Percentiles rank a stretch among this genome's conserved stretches.
phyloP scores from a whole-genome alignment of 192 early-diverging fungal species.

The Anaeromyces robustus region DNA sequence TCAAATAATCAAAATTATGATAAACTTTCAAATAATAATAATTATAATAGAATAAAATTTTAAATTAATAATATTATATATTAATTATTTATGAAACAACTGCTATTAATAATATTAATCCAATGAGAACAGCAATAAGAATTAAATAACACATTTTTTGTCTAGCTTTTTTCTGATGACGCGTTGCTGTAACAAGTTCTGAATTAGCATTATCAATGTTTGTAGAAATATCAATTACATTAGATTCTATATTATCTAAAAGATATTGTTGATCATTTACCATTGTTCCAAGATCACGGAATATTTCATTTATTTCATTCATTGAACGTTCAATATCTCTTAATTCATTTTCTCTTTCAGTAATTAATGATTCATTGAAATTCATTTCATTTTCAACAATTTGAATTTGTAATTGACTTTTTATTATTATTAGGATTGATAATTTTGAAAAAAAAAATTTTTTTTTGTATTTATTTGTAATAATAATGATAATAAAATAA shows the following conservation, averaged over 20 bases:
- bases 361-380: constrained; percentile 86
- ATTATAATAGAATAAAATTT: too few relatives aligned
- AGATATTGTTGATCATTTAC: constrained; percentile 94
- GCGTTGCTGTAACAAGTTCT: constrained; percentile 63
- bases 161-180: constrained; percentile 58
- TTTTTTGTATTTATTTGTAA: too few relatives aligned
- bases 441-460: too few relatives aligned
- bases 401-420: constrained; percentile 19
- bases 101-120: background rate
- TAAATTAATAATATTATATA: too few relatives aligned
- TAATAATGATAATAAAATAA: too few relatives aligned
- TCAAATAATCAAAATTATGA: too few relatives aligned
- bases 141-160: background rate
- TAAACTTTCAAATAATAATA: too few relatives aligned
- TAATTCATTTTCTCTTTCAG: constrained; percentile 85
- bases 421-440: too few relatives aligned
- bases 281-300: constrained; percentile 84
- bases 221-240: constrained; percentile 65
- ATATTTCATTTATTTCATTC: constrained; percentile 90
- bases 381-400: constrained; percentile 82
- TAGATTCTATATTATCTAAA: constrained; percentile 92
- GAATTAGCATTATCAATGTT: constrained; percentile 65
- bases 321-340: constrained; percentile 85
- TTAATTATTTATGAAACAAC: background rate
- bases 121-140: background rate